Percentiles rank a stretch among this genome's conserved stretches.
phyloP scores from a whole-genome alignment of 116 monocot species.

The Iris pallida region DNA sequence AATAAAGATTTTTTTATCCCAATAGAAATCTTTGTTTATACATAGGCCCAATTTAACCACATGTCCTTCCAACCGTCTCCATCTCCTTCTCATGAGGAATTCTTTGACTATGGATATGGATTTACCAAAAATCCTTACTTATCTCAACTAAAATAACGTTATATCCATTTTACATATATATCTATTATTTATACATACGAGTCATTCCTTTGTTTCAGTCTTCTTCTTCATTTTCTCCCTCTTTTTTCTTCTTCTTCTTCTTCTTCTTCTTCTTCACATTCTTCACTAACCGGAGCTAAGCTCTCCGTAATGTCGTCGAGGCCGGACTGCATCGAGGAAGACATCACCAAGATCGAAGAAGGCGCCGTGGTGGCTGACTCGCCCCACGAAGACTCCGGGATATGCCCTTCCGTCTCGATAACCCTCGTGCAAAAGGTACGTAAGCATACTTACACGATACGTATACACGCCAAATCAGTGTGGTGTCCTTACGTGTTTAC shows the following conservation, averaged over 20 bases:
- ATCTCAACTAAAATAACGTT: too few species aligned
- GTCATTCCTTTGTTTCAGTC: too few species aligned
- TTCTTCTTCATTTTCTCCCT: background rate
- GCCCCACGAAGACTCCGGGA: background rate
- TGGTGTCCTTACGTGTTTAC: background rate
- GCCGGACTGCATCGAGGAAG: slow-evolving; percentile 3
- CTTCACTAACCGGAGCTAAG: background rate
- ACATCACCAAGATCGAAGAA: slow-evolving; percentile 10
- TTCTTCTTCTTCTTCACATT: background rate
- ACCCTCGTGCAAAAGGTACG: slow-evolving; percentile 6
- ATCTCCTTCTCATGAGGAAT: too few species aligned
- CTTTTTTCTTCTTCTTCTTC: background rate
- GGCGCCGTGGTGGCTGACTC: background rate
- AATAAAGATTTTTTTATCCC: too few species aligned
- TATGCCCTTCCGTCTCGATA: background rate
- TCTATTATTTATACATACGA: too few species aligned
- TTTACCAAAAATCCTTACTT: too few species aligned
- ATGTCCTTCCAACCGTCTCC: too few species aligned
- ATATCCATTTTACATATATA: too few species aligned
- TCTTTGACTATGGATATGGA: too few species aligned
- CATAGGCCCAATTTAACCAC: too few species aligned
- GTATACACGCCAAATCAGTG: too few species aligned
- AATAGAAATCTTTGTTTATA: too few species aligned
- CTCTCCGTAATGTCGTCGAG: background rate
- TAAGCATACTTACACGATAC: background rate